Evolutionary conservation across 1,139 yeast species (phyloP).

Genomic region (Blastobotrys arbuscula): DNA sequence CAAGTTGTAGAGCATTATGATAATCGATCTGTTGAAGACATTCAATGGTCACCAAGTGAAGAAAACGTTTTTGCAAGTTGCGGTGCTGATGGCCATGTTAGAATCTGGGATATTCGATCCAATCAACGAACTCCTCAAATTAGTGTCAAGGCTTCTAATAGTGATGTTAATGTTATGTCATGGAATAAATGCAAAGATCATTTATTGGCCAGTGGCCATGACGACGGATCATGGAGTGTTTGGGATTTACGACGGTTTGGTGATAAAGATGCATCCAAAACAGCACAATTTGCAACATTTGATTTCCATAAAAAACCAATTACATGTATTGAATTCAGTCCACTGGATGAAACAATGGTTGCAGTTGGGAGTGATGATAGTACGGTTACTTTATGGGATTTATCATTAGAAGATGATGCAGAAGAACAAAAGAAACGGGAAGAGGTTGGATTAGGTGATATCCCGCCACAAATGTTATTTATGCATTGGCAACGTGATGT

Average conservation of each 20-base stretch:
- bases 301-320: conserved; percentile 92
- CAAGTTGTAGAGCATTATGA: conserved; percentile 29
- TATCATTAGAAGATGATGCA: conserved; percentile 30
- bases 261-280: conserved; percentile 44
- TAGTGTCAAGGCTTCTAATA: conserved; percentile 68
- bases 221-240: conserved; percentile 95
- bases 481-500: conserved; percentile 98
- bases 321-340: conserved; percentile 91
- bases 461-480: conserved; percentile 92
- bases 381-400: conserved; percentile 85
- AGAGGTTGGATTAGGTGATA: conserved; percentile 59
- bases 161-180: conserved; percentile 91
- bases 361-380: conserved; percentile 97
- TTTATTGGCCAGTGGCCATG: conserved; percentile 91
- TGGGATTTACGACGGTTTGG: conserved; percentile 96
- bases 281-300: conserved; percentile 77
- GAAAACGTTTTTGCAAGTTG: conserved; percentile 89
- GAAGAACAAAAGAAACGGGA: conserved; percentile 27
- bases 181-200: conserved; percentile 83
- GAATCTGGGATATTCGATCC: conserved; percentile 96
- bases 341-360: conserved; percentile 88
- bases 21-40: conserved; percentile 81
- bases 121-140: conserved; percentile 77
- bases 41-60: conserved; percentile 94
- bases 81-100: conserved; percentile 84